These are phyloP conservation scores for Phanerochaete sordida DNA, from an alignment of 768 basidiomycete genomes.

Conservation along the genomic window DNA sequence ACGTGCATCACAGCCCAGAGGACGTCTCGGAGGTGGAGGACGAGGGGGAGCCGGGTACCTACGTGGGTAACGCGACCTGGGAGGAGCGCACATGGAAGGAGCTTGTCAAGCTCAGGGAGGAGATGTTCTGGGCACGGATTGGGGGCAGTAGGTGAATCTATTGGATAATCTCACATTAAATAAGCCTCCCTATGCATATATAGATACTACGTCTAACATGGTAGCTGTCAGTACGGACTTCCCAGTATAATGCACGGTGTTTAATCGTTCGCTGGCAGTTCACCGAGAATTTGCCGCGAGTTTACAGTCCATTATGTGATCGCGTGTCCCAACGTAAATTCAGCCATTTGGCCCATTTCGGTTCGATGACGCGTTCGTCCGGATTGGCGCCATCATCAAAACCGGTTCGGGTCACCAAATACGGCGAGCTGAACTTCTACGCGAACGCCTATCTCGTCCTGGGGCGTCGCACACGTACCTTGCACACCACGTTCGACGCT, in stretches of 20 bases:
- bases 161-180: neutral
- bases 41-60: constrained; percentile 35
- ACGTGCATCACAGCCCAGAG: neutral
- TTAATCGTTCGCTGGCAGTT: too few species aligned
- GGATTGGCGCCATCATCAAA: too few species aligned
- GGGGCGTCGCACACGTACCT: too few species aligned
- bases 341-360: too few species aligned
- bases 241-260: neutral
- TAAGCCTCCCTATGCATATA: neutral
- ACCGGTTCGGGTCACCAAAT: too few species aligned
- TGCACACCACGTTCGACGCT: too few species aligned
- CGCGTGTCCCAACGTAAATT: too few species aligned
- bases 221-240: neutral
- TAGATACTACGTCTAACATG: neutral
- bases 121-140: constrained; percentile 84
- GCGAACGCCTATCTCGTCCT: too few species aligned
- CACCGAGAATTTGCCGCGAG: too few species aligned
- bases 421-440: too few species aligned
- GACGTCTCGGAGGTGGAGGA: constrained; percentile 15
- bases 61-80: constrained; percentile 71
- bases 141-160: constrained; percentile 43
- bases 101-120: constrained; percentile 66
- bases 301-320: too few species aligned
- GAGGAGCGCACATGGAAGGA: constrained; percentile 87
- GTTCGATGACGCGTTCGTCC: too few species aligned